Conservation (phyloP, 1,284 basidiomycete genomes). For the Cryptococcus amylolentus region DNA sequence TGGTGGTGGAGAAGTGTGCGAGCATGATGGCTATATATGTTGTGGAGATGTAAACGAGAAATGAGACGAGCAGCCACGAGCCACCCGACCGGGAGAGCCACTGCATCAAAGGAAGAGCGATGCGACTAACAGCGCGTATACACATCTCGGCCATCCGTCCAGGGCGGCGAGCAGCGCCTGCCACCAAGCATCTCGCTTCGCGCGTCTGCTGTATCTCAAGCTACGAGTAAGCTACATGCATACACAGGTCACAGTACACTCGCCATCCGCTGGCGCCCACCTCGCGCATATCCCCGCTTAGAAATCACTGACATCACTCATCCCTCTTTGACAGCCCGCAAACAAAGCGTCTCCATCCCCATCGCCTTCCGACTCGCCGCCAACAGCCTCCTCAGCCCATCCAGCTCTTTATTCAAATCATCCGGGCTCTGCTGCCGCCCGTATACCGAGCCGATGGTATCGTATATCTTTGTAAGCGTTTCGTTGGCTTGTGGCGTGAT, state of each 20-base stretch:
- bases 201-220: no score
- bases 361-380: conserved; percentile 83
- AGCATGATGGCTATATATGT: background rate
- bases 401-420: conserved; percentile 79
- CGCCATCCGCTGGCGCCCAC: background rate
- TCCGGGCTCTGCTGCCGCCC: conserved; percentile 60
- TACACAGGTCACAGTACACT: no score
- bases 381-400: conserved; percentile 84
- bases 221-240: no score
- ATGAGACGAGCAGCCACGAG: no score
- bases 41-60: background rate
- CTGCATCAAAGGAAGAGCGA: no score
- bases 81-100: no score
- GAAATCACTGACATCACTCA: background rate
- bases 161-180: no score
- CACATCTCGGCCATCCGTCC: no score
- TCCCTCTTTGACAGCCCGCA: conserved; percentile 19
- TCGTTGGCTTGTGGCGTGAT: conserved; percentile 75
- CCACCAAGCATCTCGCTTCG: no score
- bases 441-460: conserved; percentile 89
- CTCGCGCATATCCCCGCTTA: background rate
- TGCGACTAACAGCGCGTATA: no score
- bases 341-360: conserved; percentile 89
- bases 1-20: background rate
- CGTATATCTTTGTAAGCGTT: conserved; percentile 85